phyloP scores from a whole-genome alignment of 2,329 filamentous ascomycete genomes.

The Tolypocladium tropicale region DNA sequence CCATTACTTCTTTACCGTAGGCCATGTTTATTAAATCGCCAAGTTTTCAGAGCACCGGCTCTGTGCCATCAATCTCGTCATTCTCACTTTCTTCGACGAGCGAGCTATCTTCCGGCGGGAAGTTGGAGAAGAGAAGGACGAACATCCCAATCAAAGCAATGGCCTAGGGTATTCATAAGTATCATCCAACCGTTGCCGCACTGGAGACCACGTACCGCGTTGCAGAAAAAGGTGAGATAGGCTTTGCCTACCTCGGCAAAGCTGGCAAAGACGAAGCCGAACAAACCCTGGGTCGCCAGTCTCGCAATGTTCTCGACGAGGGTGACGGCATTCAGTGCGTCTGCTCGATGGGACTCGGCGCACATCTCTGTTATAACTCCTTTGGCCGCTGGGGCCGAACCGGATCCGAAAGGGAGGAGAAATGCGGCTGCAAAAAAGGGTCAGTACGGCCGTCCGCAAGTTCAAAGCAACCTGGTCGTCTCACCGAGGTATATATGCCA shows the following conservation, averaged over 20 bases:
- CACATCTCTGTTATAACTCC: constrained; percentile 67
- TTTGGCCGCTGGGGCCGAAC: constrained; percentile 59
- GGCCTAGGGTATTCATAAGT: constrained; percentile 23
- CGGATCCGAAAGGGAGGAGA: constrained; percentile 57
- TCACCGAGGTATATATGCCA: constrained; percentile 59
- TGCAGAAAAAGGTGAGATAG: constrained; percentile 56
- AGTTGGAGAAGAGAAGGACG: constrained; percentile 31
- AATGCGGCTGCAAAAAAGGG: constrained; percentile 38
- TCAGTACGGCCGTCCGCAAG: too few relatives aligned
- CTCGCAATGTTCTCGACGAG: constrained; percentile 60
- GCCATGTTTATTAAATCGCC: not conserved
- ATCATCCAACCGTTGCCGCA: too few relatives aligned
- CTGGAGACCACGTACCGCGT: constrained; percentile 36
- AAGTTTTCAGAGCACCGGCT: not conserved
- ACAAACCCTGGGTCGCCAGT: constrained; percentile 52
- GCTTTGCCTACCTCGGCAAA: constrained; percentile 49
- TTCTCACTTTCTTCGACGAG: constrained; percentile 16
- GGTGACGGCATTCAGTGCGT: constrained; percentile 59
- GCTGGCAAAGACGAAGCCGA: constrained; percentile 56
- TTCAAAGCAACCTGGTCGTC: constrained; percentile 4
- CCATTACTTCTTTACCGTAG: not conserved
- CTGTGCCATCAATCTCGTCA: not conserved
- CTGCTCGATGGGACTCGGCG: constrained; percentile 46
- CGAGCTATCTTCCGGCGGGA: constrained; percentile 26
- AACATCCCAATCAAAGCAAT: constrained; percentile 36